These are phyloP conservation scores for Rhynchospora tenuis DNA, from an alignment of 176 grass and related monocot genomes.

Conservation along the genomic window DNA sequence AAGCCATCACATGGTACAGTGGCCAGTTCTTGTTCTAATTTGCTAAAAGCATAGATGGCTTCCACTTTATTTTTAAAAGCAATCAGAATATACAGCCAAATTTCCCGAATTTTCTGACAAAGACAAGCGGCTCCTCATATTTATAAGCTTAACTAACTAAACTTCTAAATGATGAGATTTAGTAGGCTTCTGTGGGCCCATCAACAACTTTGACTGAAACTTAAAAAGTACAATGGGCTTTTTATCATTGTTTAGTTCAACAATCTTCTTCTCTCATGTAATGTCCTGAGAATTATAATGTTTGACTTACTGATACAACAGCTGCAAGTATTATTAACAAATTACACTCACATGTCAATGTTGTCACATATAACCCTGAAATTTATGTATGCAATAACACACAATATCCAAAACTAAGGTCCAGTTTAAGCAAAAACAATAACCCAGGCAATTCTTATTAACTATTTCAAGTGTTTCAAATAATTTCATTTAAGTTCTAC, in stretches of 20 bases:
- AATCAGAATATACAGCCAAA: too few species aligned
- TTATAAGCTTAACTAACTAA: not conserved
- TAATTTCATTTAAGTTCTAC: not conserved
- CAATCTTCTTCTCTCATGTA: not conserved
- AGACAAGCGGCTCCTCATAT: too few species aligned
- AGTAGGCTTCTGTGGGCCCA: too few species aligned
- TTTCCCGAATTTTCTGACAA: too few species aligned
- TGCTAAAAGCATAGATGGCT: not conserved
- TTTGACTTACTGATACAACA: not conserved
- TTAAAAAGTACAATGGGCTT: not conserved
- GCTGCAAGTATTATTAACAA: not conserved
- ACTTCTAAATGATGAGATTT: not conserved
- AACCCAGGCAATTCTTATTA: not conserved
- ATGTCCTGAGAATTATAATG: not conserved
- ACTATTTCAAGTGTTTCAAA: not conserved
- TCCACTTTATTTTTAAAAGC: too few species aligned
- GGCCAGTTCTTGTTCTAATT: not conserved
- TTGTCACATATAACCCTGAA: not conserved
- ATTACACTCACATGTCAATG: not conserved
- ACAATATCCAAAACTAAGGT: not conserved
- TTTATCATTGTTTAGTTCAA: not conserved
- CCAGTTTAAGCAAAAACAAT: not conserved
- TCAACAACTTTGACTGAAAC: not conserved
- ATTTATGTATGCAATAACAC: not conserved
- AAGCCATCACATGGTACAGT: not conserved